Evolutionary conservation across 805 yeast species (phyloP).

Genomic region (Kazachstania bromeliacearum): DNA sequence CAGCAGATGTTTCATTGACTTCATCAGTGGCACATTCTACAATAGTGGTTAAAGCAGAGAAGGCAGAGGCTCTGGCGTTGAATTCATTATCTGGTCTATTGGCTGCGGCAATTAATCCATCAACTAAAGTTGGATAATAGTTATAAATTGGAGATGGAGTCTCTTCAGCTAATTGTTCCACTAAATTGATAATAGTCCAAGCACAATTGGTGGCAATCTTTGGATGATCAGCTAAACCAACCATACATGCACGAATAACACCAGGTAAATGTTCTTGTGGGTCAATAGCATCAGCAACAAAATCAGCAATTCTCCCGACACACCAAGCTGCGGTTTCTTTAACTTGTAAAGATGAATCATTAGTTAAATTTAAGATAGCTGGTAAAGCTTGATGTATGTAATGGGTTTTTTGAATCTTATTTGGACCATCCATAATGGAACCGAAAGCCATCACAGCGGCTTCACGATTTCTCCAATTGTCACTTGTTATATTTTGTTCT

Average conservation of each 20-base stretch:
- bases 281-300: constrained; percentile 69
- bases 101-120: constrained; percentile 60
- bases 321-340: constrained; percentile 98
- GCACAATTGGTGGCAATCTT: constrained; percentile 94
- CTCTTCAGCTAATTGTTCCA: constrained; percentile 58
- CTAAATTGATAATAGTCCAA: constrained; percentile 89
- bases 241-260: constrained; percentile 60
- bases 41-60: constrained; percentile 80
- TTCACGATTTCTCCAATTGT: constrained; percentile 80
- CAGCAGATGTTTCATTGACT: constrained; percentile 57
- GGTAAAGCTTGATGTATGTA: constrained; percentile 75
- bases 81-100: constrained; percentile 72
- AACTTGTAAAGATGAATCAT: constrained; percentile 71
- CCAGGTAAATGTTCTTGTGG: constrained; percentile 53
- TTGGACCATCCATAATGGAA: constrained; percentile 91
- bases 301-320: constrained; percentile 89
- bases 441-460: constrained; percentile 99
- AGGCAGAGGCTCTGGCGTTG: constrained; percentile 90
- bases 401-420: constrained; percentile 52
- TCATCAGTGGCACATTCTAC: constrained; percentile 67
- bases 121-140: constrained; percentile 61
- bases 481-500: constrained; percentile 52
- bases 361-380: constrained; percentile 66
- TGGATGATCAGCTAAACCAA: constrained; percentile 85
- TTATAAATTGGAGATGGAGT: constrained; percentile 59